Evolutionary conservation across 148 eudicot species (phyloP), one percentile per base, ranked within the genome.

Genomic region (Agrostemma githago): DNA sequence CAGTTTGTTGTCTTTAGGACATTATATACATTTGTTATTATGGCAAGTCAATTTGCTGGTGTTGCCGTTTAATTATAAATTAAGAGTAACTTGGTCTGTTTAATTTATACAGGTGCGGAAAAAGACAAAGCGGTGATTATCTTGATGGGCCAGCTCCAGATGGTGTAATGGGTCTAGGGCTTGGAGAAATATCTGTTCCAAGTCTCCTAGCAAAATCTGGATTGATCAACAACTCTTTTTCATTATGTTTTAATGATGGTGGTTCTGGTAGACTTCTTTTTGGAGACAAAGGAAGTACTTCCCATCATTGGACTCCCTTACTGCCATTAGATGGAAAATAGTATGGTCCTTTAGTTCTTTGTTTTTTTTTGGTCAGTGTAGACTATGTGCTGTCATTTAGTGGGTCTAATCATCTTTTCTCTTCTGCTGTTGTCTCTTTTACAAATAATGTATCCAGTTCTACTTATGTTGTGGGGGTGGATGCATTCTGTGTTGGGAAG

Each of bases 141-240:
- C 75, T 92, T 78, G 86, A 81, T 68, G 97, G 99, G 73, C 74
- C 84, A 73, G 99, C 99, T 63, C 99, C 97, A 70, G 96, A 95
- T 80, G 99, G 99, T 83, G 85, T 95, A 54, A 77, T 95, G 89
- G 99, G 99, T 72, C 84, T 95, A 38, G 99, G 99, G 72, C 87
- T 86, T 53, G 93, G 92, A 12, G 86, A 92, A 48, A 82, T 86
- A 57, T 92, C 99, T 71, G 94, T 95, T 60, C 92, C 92, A 72
- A 95, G 96, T 81, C 72, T 81, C 65, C 88, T 95, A 72, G 93
- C 99, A 53, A 90, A 89, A 86, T 79, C 93, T 62, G 97, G 99
- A 74, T 74, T 87, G 67, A 75, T 90, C 67, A 80, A 53, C 58
- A 84, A 95, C 81, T 86, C 96, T 46, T 95, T 95, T 81, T 95